A percentile compares a stretch with the other conserved stretches of the same genome.
phyloP scores from a whole-genome alignment of 2,329 filamentous ascomycete species.

The Neonectria sp. region DNA sequence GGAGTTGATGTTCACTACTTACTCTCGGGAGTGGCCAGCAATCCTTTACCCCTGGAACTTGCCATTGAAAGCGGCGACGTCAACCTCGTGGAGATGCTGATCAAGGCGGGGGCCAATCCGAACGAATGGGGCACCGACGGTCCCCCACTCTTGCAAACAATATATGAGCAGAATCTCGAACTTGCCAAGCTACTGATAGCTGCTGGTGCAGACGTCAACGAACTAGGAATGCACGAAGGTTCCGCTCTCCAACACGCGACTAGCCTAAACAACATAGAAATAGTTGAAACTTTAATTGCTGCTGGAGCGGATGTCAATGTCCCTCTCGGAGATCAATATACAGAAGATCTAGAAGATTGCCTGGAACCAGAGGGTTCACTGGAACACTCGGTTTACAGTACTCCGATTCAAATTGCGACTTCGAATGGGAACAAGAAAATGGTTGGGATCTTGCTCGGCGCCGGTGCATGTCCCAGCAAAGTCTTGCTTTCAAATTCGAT shows the following conservation, averaged over 20 bases:
- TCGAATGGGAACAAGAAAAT: background rate
- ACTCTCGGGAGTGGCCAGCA: no score
- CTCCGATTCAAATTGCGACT: background rate
- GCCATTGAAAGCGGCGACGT: fast-evolving
- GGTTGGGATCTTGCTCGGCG: background rate
- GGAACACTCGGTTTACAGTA: background rate
- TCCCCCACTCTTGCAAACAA: no score
- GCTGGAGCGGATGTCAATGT: background rate
- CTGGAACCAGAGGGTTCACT: no score
- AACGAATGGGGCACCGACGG: no score
- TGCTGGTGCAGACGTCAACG: no score
- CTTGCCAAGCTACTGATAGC: background rate
- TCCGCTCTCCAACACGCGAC: no score
- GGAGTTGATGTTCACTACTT: background rate
- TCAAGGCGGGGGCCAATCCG: background rate
- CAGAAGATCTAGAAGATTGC: background rate
- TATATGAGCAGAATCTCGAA: background rate
- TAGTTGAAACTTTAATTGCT: background rate
- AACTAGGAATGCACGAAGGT: fast-evolving
- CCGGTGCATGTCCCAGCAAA: background rate
- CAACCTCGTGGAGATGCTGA: background rate
- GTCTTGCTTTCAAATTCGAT: fast-evolving
- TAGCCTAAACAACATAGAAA: background rate
- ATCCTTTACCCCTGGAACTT: background rate
- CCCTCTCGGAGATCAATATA: background rate